These are phyloP conservation scores for Mucor lusitanicus DNA, from an alignment of 371 early-diverging fungal genomes.

Conservation along the genomic window DNA sequence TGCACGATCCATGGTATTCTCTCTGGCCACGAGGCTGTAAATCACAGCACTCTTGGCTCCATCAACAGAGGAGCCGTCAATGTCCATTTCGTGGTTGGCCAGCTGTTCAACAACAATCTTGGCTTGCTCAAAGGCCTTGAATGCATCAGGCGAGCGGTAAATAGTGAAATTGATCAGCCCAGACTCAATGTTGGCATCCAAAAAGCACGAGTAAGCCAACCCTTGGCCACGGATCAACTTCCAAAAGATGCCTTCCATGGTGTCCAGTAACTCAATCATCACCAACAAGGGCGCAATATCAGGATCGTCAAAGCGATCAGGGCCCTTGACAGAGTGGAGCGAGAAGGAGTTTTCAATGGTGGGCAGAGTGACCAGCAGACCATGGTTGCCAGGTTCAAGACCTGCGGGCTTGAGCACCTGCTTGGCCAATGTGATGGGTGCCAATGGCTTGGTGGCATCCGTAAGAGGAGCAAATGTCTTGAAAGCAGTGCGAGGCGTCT, in stretches of 20 bases:
- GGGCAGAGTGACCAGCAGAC: conserved; percentile 58
- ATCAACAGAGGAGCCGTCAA: conserved; percentile 58
- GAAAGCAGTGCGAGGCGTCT: conserved; percentile 49
- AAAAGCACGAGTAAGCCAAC: conserved; percentile 61
- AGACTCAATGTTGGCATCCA: conserved; percentile 52
- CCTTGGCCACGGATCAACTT: conserved; percentile 71
- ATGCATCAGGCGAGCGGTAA: conserved; percentile 62
- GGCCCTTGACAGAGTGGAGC: conserved; percentile 50
- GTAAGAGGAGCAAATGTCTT: conserved; percentile 37
- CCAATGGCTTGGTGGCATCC: conserved; percentile 7
- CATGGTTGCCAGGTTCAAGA: conserved; percentile 51
- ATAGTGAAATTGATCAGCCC: conserved; percentile 59
- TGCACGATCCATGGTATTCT: conserved; percentile 59
- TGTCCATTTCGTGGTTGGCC: conserved; percentile 46
- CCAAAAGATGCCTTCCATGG: conserved; percentile 71
- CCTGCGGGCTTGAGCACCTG: conserved; percentile 56
- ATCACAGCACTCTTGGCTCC: conserved; percentile 71
- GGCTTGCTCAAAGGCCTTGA: conserved; percentile 64
- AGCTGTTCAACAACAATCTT: conserved; percentile 56
- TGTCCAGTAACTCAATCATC: conserved; percentile 61
- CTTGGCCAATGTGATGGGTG: conserved; percentile 53
- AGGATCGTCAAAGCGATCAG: conserved; percentile 53
- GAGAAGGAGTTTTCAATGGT: conserved; percentile 67
- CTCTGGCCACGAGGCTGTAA: conserved; percentile 58
- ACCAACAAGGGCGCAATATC: conserved; percentile 64